phyloP scores from a whole-genome alignment of 345 rosid species.

The Atalantia buxifolia region DNA sequence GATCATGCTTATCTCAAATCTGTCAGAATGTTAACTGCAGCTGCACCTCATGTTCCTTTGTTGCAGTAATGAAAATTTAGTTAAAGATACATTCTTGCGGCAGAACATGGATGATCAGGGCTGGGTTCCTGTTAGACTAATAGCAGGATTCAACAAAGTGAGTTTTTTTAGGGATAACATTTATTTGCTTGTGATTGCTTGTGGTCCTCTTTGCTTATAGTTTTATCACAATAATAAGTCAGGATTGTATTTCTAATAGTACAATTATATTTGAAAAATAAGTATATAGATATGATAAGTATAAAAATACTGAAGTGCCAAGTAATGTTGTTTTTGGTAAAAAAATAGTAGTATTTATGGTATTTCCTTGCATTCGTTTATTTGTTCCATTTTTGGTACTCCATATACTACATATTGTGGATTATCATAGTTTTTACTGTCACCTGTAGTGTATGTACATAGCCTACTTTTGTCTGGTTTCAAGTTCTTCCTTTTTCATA shows the following conservation, averaged over 20 bases:
- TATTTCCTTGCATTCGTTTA: background rate
- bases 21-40: constrained; percentile 16
- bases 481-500: background rate
- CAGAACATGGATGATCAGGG: constrained; percentile 87
- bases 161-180: constrained; percentile 19
- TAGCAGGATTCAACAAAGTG: constrained; percentile 85
- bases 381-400: background rate
- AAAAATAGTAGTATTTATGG: background rate
- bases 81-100: constrained; percentile 73
- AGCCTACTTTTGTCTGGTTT: background rate
- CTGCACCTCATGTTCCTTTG: constrained; percentile 19
- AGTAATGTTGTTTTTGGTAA: background rate
- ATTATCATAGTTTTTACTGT: background rate
- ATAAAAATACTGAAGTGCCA: background rate
- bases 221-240: background rate
- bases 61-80: constrained; percentile 80
- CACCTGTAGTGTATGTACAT: background rate
- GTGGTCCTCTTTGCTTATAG: background rate
- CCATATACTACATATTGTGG: background rate
- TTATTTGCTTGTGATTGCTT: constrained; percentile 11
- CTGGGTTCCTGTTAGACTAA: constrained; percentile 61
- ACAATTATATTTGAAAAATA: background rate
- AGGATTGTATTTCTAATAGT: background rate
- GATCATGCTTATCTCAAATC: background rate
- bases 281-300: background rate